phyloP scores from a whole-genome alignment of 148 eudicot species.

The Silene latifolia region DNA sequence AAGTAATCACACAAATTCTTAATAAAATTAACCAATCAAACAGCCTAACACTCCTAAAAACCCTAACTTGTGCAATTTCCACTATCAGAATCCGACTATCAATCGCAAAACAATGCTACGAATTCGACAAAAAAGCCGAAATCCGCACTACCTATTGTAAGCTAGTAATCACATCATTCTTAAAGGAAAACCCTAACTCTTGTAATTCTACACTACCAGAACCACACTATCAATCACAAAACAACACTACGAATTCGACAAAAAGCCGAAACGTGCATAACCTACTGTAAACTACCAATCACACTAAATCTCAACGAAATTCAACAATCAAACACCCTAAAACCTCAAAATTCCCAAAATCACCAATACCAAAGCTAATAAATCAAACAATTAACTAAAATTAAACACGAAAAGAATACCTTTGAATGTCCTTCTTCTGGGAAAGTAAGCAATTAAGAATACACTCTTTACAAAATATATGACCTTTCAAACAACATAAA shows the following conservation, averaged over 20 bases:
- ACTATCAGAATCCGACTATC: not conserved
- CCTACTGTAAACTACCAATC: not conserved
- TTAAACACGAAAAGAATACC: constrained; percentile 34
- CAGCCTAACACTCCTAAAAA: not conserved
- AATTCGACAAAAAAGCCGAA: not conserved
- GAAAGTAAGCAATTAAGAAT: constrained; percentile 83
- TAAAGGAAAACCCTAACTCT: not conserved
- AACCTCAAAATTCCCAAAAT: not conserved
- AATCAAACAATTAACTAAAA: not conserved
- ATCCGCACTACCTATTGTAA: not conserved
- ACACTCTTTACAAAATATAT: constrained; percentile 87
- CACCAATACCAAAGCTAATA: not conserved
- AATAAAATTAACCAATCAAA: too few species aligned
- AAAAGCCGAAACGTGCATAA: not conserved
- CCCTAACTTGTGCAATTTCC: not conserved
- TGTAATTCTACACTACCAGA: not conserved
- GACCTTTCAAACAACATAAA: constrained; percentile 78
- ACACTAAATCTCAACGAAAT: not conserved
- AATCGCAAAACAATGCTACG: not conserved
- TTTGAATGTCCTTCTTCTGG: constrained; percentile 89
- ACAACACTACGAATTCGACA: not conserved
- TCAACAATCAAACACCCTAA: not conserved
- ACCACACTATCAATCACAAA: not conserved
- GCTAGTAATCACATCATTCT: not conserved
- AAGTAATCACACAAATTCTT: not conserved